phyloP scores from a whole-genome alignment of 441 rosid genomes.

The California macrophylla region DNA sequence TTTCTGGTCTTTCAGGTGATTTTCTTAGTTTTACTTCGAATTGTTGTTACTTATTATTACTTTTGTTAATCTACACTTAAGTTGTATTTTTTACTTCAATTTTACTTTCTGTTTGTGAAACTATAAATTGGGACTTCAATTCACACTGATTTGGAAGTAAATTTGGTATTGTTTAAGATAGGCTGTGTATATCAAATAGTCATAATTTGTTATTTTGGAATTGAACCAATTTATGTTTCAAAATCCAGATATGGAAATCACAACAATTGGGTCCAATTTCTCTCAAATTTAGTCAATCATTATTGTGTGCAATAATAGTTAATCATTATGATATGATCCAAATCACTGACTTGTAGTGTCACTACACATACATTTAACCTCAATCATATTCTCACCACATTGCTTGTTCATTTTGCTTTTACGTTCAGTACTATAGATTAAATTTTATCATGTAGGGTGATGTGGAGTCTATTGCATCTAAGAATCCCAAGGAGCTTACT shows the following conservation, averaged over 20 bases:
- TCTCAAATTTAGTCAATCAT: not conserved
- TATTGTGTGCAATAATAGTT: not conserved
- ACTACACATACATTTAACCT: not conserved
- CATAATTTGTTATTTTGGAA: not conserved
- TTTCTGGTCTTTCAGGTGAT: constrained; percentile 91
- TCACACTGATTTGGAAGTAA: not conserved
- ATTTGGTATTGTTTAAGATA: not conserved
- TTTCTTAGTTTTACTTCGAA: not conserved
- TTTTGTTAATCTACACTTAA: not conserved
- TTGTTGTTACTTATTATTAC: not conserved
- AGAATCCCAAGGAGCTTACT: constrained; percentile 90
- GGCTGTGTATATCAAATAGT: not conserved
- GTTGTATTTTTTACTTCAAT: not conserved
- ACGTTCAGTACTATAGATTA: not conserved
- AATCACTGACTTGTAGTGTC: not conserved
- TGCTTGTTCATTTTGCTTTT: not conserved
- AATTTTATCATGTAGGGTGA: constrained; percentile 54
- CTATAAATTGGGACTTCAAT: not conserved
- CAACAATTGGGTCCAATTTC: not conserved
- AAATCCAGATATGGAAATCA: not conserved
- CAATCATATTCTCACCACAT: not conserved
- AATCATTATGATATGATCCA: not conserved
- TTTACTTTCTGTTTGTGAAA: not conserved
- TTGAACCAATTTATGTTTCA: not conserved
- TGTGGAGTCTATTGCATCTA: constrained; percentile 97